Evolutionary conservation across 2,329 filamentous ascomycete genomes (phyloP), one percentile per base, ranked within the genome.

Genomic region (Colletotrichum sp.): DNA sequence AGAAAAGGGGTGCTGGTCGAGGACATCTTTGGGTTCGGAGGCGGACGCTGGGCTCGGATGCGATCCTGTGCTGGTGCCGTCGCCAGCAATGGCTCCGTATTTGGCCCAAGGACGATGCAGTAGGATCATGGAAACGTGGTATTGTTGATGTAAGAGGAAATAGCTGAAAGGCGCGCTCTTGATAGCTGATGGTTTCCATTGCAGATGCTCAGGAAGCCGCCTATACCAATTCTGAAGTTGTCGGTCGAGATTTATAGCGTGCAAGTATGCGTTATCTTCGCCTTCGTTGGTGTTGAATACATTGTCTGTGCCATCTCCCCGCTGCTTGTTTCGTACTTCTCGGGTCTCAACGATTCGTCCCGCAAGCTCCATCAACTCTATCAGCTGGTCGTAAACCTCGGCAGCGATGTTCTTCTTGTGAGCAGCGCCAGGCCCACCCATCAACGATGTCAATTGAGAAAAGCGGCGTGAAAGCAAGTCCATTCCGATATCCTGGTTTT

Each of bases 91-190:
- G 32, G 86, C 84, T 15, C 86, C 86, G 74, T 90, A 90, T 72
- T 86, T 85, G 24, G 89, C 88, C 84, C 89, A 90, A 0, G 89
- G 88, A 2, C 89, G 83, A 78, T 90, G 89, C 8, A 91, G 83
- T 13, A 90, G 81, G 66, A 91, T 90, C 81, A 90, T 84, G 65
- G 85, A 87, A 13, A 86, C 86, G 68, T 91, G 89, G 72, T 90
- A 91, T 78, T 91, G 89, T 79, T 90, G 89, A 76, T 91, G 89
- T 10, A 91, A 81, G 10, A 91, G 79, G 79, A 90, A 91, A 83
- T 85, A 93, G 80, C 82, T 88, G 85, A 84, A 88, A 77, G 79
- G 88, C 36, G 82, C 91, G 71, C 79, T 85, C 82, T 86, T 89
- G 84, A 82, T 90, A 84, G 83, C 91, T 82, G 82, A 86, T 80